Conservation (phyloP, 2,329 filamentous ascomycete species). For the Ophiocordyceps camponoti-floridani region DNA sequence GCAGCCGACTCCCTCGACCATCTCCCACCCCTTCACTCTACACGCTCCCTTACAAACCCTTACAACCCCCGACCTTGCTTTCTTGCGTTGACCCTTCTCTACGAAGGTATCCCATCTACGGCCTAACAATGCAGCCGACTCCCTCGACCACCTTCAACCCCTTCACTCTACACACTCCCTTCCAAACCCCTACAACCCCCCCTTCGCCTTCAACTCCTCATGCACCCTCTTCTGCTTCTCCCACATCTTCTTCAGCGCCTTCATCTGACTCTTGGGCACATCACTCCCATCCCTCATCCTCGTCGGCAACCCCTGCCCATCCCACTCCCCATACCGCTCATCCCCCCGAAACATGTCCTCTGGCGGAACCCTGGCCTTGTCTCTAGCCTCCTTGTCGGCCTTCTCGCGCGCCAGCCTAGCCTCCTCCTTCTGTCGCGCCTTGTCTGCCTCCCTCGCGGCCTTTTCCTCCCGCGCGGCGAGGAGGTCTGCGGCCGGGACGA, state of each 20-base stretch:
- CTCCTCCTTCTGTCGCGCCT: conserved; percentile 35
- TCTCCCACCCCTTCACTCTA: not conserved
- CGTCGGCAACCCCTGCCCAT: conserved; percentile 63
- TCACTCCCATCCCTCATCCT: conserved; percentile 64
- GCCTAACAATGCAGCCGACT: not conserved
- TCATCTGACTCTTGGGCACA: conserved; percentile 59
- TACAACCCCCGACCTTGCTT: not conserved
- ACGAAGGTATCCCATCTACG: too few species aligned
- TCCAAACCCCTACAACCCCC: conserved; percentile 1
- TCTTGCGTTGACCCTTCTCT: not conserved
- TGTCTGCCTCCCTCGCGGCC: conserved; percentile 42
- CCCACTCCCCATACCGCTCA: conserved; percentile 56
- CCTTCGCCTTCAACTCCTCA: conserved; percentile 28
- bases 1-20: not conserved
- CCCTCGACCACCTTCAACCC: not conserved
- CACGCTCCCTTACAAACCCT: not conserved
- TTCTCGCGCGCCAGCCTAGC: conserved; percentile 30
- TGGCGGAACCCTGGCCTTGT: conserved; percentile 37
- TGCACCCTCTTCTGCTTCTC: conserved; percentile 76
- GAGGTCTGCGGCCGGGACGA: conserved; percentile 37
- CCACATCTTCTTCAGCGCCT: conserved; percentile 82
- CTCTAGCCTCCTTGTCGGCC: conserved; percentile 33
- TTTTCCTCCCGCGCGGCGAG: conserved; percentile 42
- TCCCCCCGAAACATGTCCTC: conserved; percentile 38
- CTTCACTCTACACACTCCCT: not conserved